phyloP scores from a whole-genome alignment of 495 filamentous ascomycete species.

The Annulohypoxylon bovei region DNA sequence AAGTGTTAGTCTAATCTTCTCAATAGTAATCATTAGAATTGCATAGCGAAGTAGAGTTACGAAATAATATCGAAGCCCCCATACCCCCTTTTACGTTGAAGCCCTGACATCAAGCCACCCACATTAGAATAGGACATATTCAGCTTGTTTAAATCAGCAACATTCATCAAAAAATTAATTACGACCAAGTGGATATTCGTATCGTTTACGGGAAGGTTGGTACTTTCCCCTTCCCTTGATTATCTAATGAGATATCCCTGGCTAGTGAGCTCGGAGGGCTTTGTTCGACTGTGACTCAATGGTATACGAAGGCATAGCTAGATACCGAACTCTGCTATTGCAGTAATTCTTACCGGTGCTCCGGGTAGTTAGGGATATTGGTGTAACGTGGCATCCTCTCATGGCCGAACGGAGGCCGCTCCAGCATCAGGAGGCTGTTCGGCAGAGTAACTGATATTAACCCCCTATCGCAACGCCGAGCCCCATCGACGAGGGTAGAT shows the following conservation, averaged over 20 bases:
- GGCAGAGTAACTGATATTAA: background rate
- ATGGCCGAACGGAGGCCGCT: background rate
- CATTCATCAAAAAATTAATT: too few relatives aligned
- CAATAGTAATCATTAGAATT: too few relatives aligned
- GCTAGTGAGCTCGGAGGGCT: background rate
- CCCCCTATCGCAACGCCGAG: background rate
- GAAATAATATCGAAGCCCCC: too few relatives aligned
- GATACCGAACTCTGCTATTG: background rate
- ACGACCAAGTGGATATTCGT: too few relatives aligned
- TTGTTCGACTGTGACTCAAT: background rate
- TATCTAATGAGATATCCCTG: background rate
- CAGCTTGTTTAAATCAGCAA: too few relatives aligned
- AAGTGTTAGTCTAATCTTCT: too few relatives aligned
- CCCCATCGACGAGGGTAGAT: background rate
- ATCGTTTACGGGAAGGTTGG: background rate
- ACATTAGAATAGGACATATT: too few relatives aligned
- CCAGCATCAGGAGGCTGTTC: background rate
- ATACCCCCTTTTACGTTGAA: too few relatives aligned
- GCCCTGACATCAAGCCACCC: too few relatives aligned
- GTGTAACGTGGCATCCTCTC: constrained; percentile 1
- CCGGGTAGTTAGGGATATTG: background rate
- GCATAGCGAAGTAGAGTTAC: too few relatives aligned
- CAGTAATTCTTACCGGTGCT: background rate
- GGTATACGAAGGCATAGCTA: background rate
- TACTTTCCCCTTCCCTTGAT: background rate